Evolutionary conservation across 208 protist species (phyloP).

Genomic region (Leishmania aethiopica): DNA sequence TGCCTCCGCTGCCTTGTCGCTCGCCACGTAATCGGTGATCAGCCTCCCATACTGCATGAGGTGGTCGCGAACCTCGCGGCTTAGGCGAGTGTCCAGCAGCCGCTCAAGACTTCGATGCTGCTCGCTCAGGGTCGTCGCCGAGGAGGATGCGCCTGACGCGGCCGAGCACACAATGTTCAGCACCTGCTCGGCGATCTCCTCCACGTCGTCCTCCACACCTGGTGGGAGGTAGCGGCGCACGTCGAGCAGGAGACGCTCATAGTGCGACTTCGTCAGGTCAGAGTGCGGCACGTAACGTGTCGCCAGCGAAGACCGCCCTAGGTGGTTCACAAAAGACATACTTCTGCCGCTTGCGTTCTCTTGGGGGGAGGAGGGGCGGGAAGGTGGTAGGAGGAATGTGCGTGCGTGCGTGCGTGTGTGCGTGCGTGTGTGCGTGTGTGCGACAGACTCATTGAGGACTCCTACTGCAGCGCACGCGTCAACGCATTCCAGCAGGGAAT

Average conservation of each 20-base stretch:
- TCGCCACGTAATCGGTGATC: slow-evolving; percentile 85
- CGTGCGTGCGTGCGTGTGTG: neutral
- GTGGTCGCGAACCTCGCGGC: slow-evolving; percentile 60
- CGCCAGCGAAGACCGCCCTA: slow-evolving; percentile 18
- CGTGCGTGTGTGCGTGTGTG: neutral
- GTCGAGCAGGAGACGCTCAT: slow-evolving; percentile 83
- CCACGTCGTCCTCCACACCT: slow-evolving; percentile 72
- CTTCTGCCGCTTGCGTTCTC: neutral
- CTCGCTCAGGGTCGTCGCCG: slow-evolving; percentile 35
- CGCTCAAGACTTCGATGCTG: slow-evolving; percentile 64
- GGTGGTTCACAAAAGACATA: slow-evolving; percentile 25
- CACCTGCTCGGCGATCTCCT: slow-evolving; percentile 79
- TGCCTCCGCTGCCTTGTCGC: slow-evolving; percentile 7
- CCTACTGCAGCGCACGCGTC: neutral
- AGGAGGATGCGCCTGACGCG: slow-evolving; percentile 11
- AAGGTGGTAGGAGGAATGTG: neutral
- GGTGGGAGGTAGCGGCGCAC: slow-evolving; percentile 81
- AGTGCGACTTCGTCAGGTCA: slow-evolving; percentile 68
- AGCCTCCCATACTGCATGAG: slow-evolving; percentile 75
- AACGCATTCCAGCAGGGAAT: neutral
- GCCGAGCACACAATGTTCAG: slow-evolving; percentile 66
- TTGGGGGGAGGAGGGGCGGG: neutral
- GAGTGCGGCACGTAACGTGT: slow-evolving; percentile 78
- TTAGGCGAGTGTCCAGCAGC: slow-evolving; percentile 70
- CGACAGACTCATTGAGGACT: neutral